Base-by-base conservation (phyloP, 2,329 filamentous ascomycete genomes). In the Clonostachys sp. region DNA sequence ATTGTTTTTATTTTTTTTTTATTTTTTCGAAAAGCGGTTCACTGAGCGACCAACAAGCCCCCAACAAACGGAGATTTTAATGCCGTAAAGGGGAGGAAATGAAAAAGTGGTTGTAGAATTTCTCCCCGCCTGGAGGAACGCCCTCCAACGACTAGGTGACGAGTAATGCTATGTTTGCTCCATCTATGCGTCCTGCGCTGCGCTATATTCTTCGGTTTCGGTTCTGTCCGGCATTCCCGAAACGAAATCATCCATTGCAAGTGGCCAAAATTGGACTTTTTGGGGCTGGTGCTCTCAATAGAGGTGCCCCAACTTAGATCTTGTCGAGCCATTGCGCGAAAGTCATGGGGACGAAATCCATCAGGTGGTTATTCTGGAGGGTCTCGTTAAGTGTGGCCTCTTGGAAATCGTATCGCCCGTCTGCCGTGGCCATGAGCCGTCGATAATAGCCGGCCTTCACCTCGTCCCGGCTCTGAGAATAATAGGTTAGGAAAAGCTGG, bases 331-430 rank as follows among this genome's bases (percentile, higher is more conserved):
- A 86, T 41, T 73, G 64, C 48, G 68, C 66, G 55, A 86, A 81
- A 3, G 57, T 64, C 48, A 72, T 64, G 1, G 81, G 77, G 42
- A 68, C 68, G 12, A 83, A 49, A 36, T 70, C 59, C 12, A 74
- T 66, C 5, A 62, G 53, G 5, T 63, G 52, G 51, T 53, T 64
- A 13, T 55, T 59, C 30, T 63, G 57, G 41, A 78, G 58, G 4
- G 70, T 56, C 3, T 71, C 67, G 59, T 87, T 87, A 46, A 89
- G 65, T 51, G 82, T 85, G 2, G 80, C 65, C 12, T 75, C 66
- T 4, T 70, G 66, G 55, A 87, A 86, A 52, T 84, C 80, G 57
- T 87, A 90, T 10, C 82, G 76, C 3, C 84, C 82, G 51, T 86
- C 78, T 16, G 80, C 80, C 0, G 86, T 89, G 34, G 83, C 84